These are phyloP conservation scores for Phylloporus scabripes DNA, from an alignment of 768 basidiomycete genomes.

Conservation along the genomic window DNA sequence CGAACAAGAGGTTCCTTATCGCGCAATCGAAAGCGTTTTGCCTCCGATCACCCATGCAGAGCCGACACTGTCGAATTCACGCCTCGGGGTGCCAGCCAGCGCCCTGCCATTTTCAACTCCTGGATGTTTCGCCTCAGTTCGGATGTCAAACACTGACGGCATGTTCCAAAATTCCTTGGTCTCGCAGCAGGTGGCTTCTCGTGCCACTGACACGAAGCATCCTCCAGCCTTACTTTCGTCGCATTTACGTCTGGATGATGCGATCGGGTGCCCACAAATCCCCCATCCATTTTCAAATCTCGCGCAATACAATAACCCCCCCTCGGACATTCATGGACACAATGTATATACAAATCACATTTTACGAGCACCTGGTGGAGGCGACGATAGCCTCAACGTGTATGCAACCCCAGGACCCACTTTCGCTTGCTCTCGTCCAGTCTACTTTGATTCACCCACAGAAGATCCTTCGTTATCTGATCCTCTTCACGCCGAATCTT, in stretches of 20 bases:
- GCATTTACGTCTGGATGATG: slow-evolving; percentile 17
- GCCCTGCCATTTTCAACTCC: slow-evolving; percentile 23
- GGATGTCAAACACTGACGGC: not conserved
- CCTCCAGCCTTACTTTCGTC: slow-evolving; percentile 4
- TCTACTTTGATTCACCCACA: slow-evolving; percentile 49
- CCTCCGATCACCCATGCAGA: not conserved
- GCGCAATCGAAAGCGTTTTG: not conserved
- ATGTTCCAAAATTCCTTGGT: slow-evolving; percentile 2
- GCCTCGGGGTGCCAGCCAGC: not conserved
- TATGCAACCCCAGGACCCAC: slow-evolving; percentile 50
- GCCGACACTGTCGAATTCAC: not conserved
- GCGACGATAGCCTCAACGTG: slow-evolving; percentile 10
- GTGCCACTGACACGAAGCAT: slow-evolving; percentile 9
- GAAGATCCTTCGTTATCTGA: slow-evolving; percentile 43
- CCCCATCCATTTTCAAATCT: slow-evolving; percentile 4
- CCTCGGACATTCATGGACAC: slow-evolving; percentile 14
- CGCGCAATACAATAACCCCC: slow-evolving; percentile 1
- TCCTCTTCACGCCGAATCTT: slow-evolving; percentile 33
- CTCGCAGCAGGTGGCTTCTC: slow-evolving; percentile 8
- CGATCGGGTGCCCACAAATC: slow-evolving; percentile 3
- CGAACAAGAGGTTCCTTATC: slow-evolving; percentile 6
- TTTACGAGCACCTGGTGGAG: slow-evolving; percentile 1
- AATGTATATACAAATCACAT: slow-evolving; percentile 1
- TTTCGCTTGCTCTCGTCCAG: slow-evolving; percentile 25
- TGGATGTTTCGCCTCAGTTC: slow-evolving; percentile 15